Evolutionary conservation across 2,329 filamentous ascomycete genomes (phyloP), one percentile per base, ranked within the genome.

Genomic region (Epichloe glyceriae): DNA sequence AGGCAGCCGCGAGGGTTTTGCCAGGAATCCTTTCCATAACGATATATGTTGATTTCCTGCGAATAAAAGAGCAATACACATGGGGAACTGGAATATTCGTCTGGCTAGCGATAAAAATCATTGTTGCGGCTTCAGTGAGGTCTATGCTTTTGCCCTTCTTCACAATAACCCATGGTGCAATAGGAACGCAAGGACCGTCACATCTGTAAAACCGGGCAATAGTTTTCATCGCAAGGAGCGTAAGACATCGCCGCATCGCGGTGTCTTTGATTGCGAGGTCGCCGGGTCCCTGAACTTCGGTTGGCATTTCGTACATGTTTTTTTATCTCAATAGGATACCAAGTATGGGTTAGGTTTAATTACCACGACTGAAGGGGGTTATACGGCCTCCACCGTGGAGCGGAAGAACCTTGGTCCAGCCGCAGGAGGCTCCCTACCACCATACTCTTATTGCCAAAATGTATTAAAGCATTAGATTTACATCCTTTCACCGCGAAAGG

Each of bases 11-110:
- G 0, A 65, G 41, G 5, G 46, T 17, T 11, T 51, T 17, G 12
- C 64, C 67, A 1, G 53, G 54, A 6, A 67, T 57, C 3, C 61
- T 55, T 41, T 66, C 61, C 72, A 76, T 77, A 0, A 75, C 61
- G 42, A 76, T 74, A 55, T 73, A 73, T 0, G 68, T 62, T 4
- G 55, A 54, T 17, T 64, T 64, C 10, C 65, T 63, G 49, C 66
- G 60, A 1, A 62, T 49, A 47, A 76, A 76, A 0, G 58, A 55
- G 34, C 55, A 60, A 44, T 60, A 45, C 1, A 62, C 41, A 0
- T 30, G 39, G 0, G 57, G 58, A 1, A 61, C 55, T 3, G 60
- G 56, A 19, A 62, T 54, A 2, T 53, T 56, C 10, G 57, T 61
- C 30, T 54, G 52, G 3, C 44, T 15, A 12, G 58, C 50, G 6